Conservation (phyloP, 2,329 filamentous ascomycete genomes). For the Ophiosphaerella herpotricha region DNA sequence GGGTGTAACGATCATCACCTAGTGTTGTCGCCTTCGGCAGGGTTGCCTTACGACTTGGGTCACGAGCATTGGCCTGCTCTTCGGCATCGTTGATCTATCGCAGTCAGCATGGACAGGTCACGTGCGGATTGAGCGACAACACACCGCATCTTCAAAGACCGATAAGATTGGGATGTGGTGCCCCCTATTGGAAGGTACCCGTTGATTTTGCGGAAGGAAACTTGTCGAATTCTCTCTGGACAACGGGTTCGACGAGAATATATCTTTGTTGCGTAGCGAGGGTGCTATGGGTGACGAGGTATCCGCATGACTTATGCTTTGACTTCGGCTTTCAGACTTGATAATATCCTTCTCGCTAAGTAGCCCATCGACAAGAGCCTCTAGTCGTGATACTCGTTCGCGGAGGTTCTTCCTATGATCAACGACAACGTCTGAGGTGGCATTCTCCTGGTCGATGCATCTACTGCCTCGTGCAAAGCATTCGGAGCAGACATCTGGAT, state of each 20-base stretch:
- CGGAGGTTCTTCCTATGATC: constrained; percentile 51
- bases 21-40: constrained; percentile 12
- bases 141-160: constrained; percentile 46
- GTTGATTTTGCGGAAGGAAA: constrained; percentile 25
- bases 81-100: constrained; percentile 43
- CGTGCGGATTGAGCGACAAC: constrained; percentile 6
- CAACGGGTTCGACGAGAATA: constrained; percentile 39
- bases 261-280: constrained; percentile 28
- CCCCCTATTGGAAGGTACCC: constrained; percentile 29
- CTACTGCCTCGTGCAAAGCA: constrained; percentile 52
- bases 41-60: constrained; percentile 21
- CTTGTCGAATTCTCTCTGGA: constrained; percentile 38
- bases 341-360: constrained; percentile 40
- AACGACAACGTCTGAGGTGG: constrained; percentile 46
- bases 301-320: constrained; percentile 28
- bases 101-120: constrained; percentile 15
- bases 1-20: constrained; percentile 30
- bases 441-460: constrained; percentile 54
- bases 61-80: constrained; percentile 34
- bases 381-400: constrained; percentile 49
- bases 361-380: constrained; percentile 47
- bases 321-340: constrained; percentile 34
- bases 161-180: constrained; percentile 46
- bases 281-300: constrained; percentile 34
- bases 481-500: constrained; percentile 49